A percentile compares a stretch with the other conserved stretches of the same genome.
These are phyloP conservation scores for Tricladium varicosporioides DNA, from an alignment of 2,329 filamentous ascomycete species.

Conservation along the genomic window DNA sequence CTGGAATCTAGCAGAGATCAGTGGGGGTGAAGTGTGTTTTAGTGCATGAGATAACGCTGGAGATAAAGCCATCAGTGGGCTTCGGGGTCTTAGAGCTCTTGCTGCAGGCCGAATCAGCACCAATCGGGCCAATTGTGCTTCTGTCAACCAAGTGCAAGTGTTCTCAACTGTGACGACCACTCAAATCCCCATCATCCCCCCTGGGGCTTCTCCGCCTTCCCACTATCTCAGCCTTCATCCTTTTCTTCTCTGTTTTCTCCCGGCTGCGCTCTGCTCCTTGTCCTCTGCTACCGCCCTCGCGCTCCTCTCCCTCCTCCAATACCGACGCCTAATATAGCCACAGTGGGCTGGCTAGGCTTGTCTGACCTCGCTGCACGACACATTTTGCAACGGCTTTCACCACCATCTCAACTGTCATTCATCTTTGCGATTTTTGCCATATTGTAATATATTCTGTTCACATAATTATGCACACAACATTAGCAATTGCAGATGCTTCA, in stretches of 20 bases:
- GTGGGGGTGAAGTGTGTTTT: not conserved
- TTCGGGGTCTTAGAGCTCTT: not conserved
- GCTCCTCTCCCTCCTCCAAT: conserved; percentile 6
- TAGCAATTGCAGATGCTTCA: conserved; percentile 14
- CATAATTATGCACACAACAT: conserved; percentile 20
- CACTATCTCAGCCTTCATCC: not conserved
- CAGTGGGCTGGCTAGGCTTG: not conserved
- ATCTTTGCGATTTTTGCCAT: not conserved
- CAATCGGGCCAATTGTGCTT: not conserved
- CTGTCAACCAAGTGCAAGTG: not conserved
- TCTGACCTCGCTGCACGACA: not conserved
- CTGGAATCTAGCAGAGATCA: not conserved
- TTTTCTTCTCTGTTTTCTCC: not conserved
- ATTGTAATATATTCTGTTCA: not conserved
- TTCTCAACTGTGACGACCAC: no score
- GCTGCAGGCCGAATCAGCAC: not conserved
- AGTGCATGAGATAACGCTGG: not conserved
- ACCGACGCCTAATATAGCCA: conserved; percentile 4
- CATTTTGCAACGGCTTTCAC: not conserved
- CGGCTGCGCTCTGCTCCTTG: not conserved
- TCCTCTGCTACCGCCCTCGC: not conserved
- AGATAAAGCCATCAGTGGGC: not conserved
- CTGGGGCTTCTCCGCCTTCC: not conserved
- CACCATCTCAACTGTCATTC: not conserved
- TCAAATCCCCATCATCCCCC: no score